Evolutionary conservation across 768 basidiomycete genomes (phyloP), one percentile per base, ranked within the genome.

Genomic region (Pleurotus pulmonarius): DNA sequence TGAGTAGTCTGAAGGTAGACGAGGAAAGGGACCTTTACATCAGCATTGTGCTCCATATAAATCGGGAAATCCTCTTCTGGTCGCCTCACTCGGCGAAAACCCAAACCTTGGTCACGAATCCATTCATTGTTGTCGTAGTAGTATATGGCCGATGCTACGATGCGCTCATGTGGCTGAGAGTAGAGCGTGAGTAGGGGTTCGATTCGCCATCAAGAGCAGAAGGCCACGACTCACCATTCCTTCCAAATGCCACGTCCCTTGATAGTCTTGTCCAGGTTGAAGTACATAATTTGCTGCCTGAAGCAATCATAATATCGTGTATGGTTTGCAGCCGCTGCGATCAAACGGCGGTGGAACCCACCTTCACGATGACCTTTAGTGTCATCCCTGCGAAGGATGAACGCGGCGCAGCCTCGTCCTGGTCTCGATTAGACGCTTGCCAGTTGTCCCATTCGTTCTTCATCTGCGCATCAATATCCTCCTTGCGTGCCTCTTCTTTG

Each of bases 171-270:
- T 40, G 60, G 60, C 60, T 61, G 38, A 38, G 29, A n/a, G 7
- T 34, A 34, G 29, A 34, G 9, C 29, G 1, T 34, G 44, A 16
- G 9, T 45, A 24, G 16, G 44, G 7, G 18, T 45, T 45, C 7
- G 7, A 7, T 45, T 45, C 7, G 22, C 11, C 8, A 11, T 45
- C 18, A 45, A 24, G 16, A 16, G 16, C 8, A 45, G 8, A 24
- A 13, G 44, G 22, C 22, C 44, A 12, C 18, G 13, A 7, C 8
- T 20, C 6, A 61, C 60, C 60, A 61, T 61, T 37, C 60, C 60
- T 54, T 61, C 60, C 45, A 61, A 49, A 40, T 61, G 60, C 60
- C 60, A 61, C n/a, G 59, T 51, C 25, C 60, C 60, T 59, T 57
- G 49, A 51, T 61, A 61, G 25, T 56, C 44, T 39, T 57, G 48